Base-by-base conservation (phyloP, 2,329 filamentous ascomycete genomes). In the Epicoccum nigrum region DNA sequence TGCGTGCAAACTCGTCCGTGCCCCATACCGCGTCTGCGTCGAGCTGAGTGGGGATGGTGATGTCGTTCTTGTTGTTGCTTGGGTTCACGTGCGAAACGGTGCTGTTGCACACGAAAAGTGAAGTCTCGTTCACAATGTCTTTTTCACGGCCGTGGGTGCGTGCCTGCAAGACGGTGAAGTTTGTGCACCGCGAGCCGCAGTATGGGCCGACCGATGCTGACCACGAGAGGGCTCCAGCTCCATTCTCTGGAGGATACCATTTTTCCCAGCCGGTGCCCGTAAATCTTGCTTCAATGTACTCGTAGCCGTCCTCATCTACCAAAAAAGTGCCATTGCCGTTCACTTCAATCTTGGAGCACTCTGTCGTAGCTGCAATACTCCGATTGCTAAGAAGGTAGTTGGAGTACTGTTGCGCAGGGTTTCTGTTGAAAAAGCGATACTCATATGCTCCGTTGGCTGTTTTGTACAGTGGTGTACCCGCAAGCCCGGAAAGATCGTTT, bases 151-250 rank as follows among this genome's bases (percentile, higher is more conserved):
- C 16, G 32, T 28, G 9, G 59, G 58, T 30, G 0, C 33, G 20
- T 15, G 53, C 35, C 37, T 71, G 70, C 30, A 64, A 53, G 3
- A 73, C 59, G 0, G 70, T 72, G 7, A 72, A 62, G 39, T 69
- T 70, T 23, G 70, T 71, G 42, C 70, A 73, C 12, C 69, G 62
- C 1, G 67, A 33, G 0, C 70, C 70, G 15, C 69, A 71, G 33
- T 28, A 32, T 7, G 42, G 57, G 0, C 37, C 17, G 0, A 54
- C 55, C 0, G 58, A 55, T 11, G 59, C 70, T 5, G 64, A 62
- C 64, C 64, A 72, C 4, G 60, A 62, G 2, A 71, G 41, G 1
- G 56, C 57, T 8, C 67, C 70, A 1, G 12, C 25, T 4, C 56
- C 60, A 2, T 43, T 35, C 17, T 60, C 34, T 0, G 63, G 60